A percentile compares a stretch with the other conserved stretches of the same genome.
These are phyloP conservation scores for Lolium perenne DNA, from an alignment of 176 grass and related monocot species.

Conservation along the genomic window DNA sequence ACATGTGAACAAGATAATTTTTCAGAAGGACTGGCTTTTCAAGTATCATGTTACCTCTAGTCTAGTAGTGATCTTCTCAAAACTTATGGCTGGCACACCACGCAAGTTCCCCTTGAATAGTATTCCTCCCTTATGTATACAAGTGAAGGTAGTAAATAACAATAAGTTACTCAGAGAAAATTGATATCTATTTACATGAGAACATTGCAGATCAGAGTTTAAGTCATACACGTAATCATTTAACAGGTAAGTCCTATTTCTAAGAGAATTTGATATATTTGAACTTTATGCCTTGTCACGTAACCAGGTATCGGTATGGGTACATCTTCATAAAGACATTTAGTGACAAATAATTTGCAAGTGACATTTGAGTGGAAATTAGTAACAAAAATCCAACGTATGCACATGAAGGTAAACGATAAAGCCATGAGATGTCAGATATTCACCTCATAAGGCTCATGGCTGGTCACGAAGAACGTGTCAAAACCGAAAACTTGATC, in stretches of 20 bases:
- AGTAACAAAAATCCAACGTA: background rate
- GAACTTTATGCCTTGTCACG: background rate
- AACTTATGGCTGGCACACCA: conserved; percentile 78
- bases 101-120: conserved; percentile 96
- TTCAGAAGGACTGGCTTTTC: background rate
- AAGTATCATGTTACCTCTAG: conserved; percentile 64
- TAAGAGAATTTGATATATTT: background rate
- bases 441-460: conserved; percentile 90
- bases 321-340: background rate
- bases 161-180: conserved; percentile 26
- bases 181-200: conserved; percentile 24
- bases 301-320: background rate
- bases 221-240: conserved; percentile 1
- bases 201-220: conserved; percentile 28
- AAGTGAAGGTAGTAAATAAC: conserved; percentile 32
- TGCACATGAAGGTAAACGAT: background rate
- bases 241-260: conserved; percentile 3
- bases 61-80: conserved; percentile 87
- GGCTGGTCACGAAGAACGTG: conserved; percentile 91
- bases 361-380: background rate
- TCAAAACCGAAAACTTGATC: conserved; percentile 99
- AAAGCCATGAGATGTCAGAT: conserved; percentile 6
- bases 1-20: background rate
- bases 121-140: conserved; percentile 71
- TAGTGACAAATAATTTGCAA: background rate